Conservation (phyloP, 495 filamentous ascomycete species). For the Penicillium simplicissimum region DNA sequence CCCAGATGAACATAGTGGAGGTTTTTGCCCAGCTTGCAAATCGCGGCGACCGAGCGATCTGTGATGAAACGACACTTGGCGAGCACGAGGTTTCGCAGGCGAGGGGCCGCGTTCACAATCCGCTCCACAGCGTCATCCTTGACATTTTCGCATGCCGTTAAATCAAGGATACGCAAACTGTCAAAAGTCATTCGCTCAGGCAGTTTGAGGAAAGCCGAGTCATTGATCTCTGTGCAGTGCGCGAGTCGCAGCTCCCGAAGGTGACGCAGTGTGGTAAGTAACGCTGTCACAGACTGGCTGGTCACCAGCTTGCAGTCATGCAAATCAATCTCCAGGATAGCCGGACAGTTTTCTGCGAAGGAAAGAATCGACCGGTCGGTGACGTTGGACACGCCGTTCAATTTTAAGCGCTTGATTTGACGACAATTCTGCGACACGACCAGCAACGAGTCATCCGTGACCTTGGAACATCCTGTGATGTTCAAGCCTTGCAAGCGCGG, state of each 20-base stretch:
- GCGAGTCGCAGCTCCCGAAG: slow-evolving; percentile 87
- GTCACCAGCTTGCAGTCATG: slow-evolving; percentile 80
- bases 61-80: slow-evolving; percentile 94
- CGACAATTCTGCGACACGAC: slow-evolving; percentile 81
- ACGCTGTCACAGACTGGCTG: slow-evolving; percentile 74
- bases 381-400: slow-evolving; percentile 82
- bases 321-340: slow-evolving; percentile 95
- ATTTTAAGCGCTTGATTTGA: slow-evolving; percentile 88
- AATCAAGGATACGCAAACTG: slow-evolving; percentile 86
- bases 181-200: slow-evolving; percentile 70
- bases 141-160: slow-evolving; percentile 81
- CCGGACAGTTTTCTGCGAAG: slow-evolving; percentile 83
- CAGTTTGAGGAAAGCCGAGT: slow-evolving; percentile 83
- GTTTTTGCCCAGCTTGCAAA: slow-evolving; percentile 89
- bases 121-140: slow-evolving; percentile 84
- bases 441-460: slow-evolving; percentile 83
- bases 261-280: slow-evolving; percentile 72
- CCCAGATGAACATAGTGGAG: slow-evolving; percentile 95
- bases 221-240: slow-evolving; percentile 79
- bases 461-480: slow-evolving; percentile 78
- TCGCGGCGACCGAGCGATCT: slow-evolving; percentile 82
- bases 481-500: slow-evolving; percentile 88
- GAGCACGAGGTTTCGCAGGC: slow-evolving; percentile 87
- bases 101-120: slow-evolving; percentile 81
- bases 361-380: slow-evolving; percentile 77